Percentiles rank a stretch among this genome's conserved stretches.
phyloP scores from a whole-genome alignment of 2,329 filamentous ascomycete genomes.

The Colletotrichum musicola region DNA sequence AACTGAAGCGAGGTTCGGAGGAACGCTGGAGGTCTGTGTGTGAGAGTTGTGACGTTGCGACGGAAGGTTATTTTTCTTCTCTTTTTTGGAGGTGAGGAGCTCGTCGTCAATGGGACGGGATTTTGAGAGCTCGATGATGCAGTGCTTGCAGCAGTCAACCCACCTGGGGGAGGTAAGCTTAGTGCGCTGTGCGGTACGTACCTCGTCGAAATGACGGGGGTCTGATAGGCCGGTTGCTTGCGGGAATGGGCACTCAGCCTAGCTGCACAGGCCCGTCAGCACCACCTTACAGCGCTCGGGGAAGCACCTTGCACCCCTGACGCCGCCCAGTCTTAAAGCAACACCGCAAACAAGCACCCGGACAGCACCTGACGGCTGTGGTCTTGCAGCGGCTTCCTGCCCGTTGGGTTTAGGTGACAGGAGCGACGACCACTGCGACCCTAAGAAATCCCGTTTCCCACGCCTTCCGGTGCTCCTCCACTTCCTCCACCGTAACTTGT shows the following conservation, averaged over 20 bases:
- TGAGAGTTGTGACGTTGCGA: neutral
- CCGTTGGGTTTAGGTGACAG: conserved; percentile 17
- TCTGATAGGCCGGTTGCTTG: conserved; percentile 1
- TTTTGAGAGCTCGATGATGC: conserved; percentile 35
- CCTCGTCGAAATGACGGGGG: neutral
- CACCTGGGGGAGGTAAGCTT: neutral
- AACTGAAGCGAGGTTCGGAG: neutral
- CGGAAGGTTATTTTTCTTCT: conserved; percentile 9
- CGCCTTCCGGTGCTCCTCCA: conserved; percentile 35
- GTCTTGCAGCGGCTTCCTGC: conserved; percentile 21
- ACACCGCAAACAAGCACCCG: conserved; percentile 7
- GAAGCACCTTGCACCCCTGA: conserved; percentile 34
- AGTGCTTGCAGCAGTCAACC: conserved; percentile 12
- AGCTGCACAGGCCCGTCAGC: conserved; percentile 1
- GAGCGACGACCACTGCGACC: conserved; percentile 7
- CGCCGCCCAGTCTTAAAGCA: conserved; percentile 28
- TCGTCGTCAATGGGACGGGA: conserved; percentile 14
- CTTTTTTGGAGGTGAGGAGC: conserved; percentile 10
- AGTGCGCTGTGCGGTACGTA: conserved; percentile 24
- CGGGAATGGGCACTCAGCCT: neutral
- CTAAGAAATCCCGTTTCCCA: conserved; percentile 13
- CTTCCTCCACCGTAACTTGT: conserved; percentile 8
- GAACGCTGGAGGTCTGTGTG: neutral
- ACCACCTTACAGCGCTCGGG: conserved; percentile 9
- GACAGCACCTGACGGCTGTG: conserved; percentile 8